Percentiles rank a stretch among this genome's conserved stretches.
phyloP scores from a whole-genome alignment of 768 basidiomycete genomes.

The Hypsizygus marmoreus region DNA sequence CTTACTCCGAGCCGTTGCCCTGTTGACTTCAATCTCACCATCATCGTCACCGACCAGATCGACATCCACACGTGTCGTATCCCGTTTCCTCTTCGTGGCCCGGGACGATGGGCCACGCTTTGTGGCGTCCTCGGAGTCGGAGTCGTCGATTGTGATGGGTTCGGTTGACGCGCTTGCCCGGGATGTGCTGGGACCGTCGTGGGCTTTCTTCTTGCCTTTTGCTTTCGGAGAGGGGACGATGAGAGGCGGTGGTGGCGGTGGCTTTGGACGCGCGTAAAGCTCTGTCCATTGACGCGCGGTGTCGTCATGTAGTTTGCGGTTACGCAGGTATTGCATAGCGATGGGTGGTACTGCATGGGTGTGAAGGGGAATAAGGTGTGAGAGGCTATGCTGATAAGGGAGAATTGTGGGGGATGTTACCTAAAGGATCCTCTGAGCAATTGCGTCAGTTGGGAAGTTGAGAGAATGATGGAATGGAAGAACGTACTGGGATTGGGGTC shows the following conservation, averaged over 20 bases:
- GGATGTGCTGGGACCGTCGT: slow-evolving; percentile 17
- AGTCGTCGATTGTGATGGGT: slow-evolving; percentile 29
- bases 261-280: slow-evolving; percentile 50
- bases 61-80: slow-evolving; percentile 26
- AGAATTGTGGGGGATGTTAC: slow-evolving; percentile 34
- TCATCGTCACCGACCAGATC: slow-evolving; percentile 31
- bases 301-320: slow-evolving; percentile 70
- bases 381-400: neutral
- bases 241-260: slow-evolving; percentile 19
- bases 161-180: slow-evolving; percentile 14
- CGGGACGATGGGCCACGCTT: slow-evolving; percentile 15
- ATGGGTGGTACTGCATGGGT: slow-evolving; percentile 61
- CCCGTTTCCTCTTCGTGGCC: slow-evolving; percentile 39
- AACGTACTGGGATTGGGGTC: slow-evolving; percentile 90
- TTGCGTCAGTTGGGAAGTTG: slow-evolving; percentile 3
- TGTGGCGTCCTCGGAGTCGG: slow-evolving; percentile 24
- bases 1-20: slow-evolving; percentile 15
- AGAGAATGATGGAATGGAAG: neutral
- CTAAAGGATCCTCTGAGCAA: slow-evolving; percentile 66
- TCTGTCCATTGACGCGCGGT: slow-evolving; percentile 81
- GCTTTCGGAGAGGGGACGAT: slow-evolving; percentile 22
- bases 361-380: neutral
- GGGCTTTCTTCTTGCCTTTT: slow-evolving; percentile 39
- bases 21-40: slow-evolving; percentile 18
- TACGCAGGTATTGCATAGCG: slow-evolving; percentile 66